Conservation (phyloP, 2,329 filamentous ascomycete species). For the Biscogniauxia mediterranea region DNA sequence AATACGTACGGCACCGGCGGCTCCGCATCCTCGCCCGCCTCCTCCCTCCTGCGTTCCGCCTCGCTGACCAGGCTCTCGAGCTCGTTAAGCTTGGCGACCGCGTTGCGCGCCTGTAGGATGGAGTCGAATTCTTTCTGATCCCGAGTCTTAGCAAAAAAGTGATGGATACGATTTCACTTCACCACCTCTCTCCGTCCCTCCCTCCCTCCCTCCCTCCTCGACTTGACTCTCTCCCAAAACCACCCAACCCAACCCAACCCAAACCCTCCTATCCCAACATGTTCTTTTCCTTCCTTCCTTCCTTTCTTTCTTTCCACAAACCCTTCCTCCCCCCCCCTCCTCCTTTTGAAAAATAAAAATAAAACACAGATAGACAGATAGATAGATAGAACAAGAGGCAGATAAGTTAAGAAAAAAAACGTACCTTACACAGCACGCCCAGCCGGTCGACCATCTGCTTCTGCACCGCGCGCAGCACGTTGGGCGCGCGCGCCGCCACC, state of each 20-base stretch:
- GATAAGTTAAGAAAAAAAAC: constrained; percentile 10
- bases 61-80: constrained; percentile 55
- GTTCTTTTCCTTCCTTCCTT: too few species aligned
- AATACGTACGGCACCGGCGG: constrained; percentile 47
- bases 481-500: constrained; percentile 50
- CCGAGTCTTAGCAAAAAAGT: too few species aligned
- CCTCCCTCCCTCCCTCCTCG: not conserved
- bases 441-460: constrained; percentile 57
- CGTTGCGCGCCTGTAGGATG: constrained; percentile 50
- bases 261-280: too few species aligned
- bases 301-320: too few species aligned
- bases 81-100: constrained; percentile 58
- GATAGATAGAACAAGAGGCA: not conserved
- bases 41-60: constrained; percentile 41
- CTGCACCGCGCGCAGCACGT: constrained; percentile 54
- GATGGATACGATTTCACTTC: too few species aligned
- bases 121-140: constrained; percentile 54
- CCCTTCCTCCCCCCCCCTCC: too few species aligned
- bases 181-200: not conserved
- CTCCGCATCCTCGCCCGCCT: constrained; percentile 26
- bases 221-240: too few species aligned
- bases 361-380: too few species aligned
- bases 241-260: too few species aligned
- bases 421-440: constrained; percentile 50
- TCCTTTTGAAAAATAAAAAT: too few species aligned